Conservation (phyloP, 305 asterid genomes). For the Fraxinus paxiana region DNA sequence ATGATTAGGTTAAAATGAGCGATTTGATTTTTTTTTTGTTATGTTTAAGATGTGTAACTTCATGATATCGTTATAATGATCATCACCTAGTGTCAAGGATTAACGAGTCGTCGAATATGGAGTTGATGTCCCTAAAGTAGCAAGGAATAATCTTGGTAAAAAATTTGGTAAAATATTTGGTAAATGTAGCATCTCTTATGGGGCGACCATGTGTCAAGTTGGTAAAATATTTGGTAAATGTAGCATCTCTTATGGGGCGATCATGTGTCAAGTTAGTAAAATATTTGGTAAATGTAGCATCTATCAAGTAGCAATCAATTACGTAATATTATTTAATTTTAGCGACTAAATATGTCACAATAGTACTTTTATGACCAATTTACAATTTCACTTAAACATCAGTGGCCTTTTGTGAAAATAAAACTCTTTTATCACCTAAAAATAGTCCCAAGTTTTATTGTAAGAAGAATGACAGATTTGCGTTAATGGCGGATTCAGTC, state of each 20-base stretch:
- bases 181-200: too few species aligned
- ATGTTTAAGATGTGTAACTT: background rate
- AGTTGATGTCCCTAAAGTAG: background rate
- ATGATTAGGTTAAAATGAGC: background rate
- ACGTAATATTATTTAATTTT: background rate
- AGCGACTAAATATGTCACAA: background rate
- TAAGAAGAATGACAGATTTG: conserved; percentile 21
- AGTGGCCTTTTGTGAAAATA: background rate
- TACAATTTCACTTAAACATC: background rate
- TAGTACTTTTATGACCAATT: background rate
- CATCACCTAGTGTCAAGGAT: background rate
- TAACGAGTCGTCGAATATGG: background rate
- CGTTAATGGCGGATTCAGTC: conserved; percentile 40
- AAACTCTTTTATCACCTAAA: background rate
- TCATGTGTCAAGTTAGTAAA: too few species aligned
- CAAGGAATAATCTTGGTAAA: too few species aligned
- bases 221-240: too few species aligned
- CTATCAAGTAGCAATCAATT: background rate
- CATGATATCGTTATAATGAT: background rate
- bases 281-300: too few species aligned
- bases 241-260: too few species aligned
- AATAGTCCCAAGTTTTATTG: background rate
- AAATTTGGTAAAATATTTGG: too few species aligned
- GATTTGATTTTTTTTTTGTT: background rate
- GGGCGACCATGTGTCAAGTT: too few species aligned